Conservation (phyloP, 805 yeast species). For the Metschnikowia borealis region DNA sequence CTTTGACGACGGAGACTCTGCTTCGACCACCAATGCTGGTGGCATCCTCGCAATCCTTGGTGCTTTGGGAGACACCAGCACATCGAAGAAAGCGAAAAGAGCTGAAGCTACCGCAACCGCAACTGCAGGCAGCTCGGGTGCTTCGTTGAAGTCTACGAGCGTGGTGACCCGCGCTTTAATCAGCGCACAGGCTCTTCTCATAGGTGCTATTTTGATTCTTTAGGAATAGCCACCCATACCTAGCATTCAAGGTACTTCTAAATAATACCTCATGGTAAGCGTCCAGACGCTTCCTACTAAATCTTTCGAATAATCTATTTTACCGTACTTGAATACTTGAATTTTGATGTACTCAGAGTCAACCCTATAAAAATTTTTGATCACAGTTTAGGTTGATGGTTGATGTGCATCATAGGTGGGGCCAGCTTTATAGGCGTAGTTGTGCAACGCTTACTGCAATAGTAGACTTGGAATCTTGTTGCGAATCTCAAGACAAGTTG, state of each 20-base stretch:
- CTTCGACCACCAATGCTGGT: neutral
- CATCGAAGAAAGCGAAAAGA: conserved; percentile 4
- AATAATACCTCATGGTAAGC: conserved; percentile 1
- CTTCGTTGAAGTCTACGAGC: neutral
- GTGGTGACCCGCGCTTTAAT: conserved; percentile 5
- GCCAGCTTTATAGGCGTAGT: too few species aligned
- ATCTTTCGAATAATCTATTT: neutral
- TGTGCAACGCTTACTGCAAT: too few species aligned
- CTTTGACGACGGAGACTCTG: neutral
- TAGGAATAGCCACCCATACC: neutral
- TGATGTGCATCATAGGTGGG: too few species aligned
- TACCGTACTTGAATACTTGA: too few species aligned
- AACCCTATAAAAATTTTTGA: too few species aligned
- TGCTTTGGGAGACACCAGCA: conserved; percentile 6
- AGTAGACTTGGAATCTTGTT: too few species aligned
- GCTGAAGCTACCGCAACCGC: conserved; percentile 1
- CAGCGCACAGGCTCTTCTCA: conserved; percentile 3
- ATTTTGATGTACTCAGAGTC: too few species aligned
- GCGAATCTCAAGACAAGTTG: too few species aligned
- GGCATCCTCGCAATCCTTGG: conserved; percentile 6
- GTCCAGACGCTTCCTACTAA: neutral
- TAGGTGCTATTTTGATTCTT: conserved; percentile 7
- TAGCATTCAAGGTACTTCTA: conserved; percentile 1
- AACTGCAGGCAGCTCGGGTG: conserved; percentile 2
- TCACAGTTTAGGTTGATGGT: too few species aligned